A percentile compares a stretch with the other conserved stretches of the same genome.
These are phyloP conservation scores for Globisporangium camurandrum DNA, from an alignment of 352 stramenopile genomes.

Conservation along the genomic window DNA sequence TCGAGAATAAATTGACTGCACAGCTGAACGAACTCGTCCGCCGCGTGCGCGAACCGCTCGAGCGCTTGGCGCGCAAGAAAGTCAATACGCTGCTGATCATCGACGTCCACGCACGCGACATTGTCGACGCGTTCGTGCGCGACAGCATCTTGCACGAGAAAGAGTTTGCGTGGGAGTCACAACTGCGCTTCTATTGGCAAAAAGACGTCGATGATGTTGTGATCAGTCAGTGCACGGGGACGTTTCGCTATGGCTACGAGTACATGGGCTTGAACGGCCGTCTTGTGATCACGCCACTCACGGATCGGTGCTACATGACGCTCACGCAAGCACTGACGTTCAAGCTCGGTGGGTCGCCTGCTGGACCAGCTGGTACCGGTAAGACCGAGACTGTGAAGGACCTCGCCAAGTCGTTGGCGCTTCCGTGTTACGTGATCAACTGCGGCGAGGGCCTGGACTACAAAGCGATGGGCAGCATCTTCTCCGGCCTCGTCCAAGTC, in stretches of 20 bases:
- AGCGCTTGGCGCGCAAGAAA: conserved; percentile 86
- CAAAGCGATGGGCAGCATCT: conserved; percentile 89
- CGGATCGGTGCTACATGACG: conserved; percentile 93
- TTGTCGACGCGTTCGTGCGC: conserved; percentile 86
- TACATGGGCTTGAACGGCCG: conserved; percentile 91
- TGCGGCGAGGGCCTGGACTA: conserved; percentile 91
- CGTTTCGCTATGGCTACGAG: conserved; percentile 91
- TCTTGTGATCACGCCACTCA: conserved; percentile 90
- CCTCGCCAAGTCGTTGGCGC: conserved; percentile 85
- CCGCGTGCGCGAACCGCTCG: conserved; percentile 83
- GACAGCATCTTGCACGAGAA: conserved; percentile 88
- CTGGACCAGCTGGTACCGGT: conserved; percentile 85
- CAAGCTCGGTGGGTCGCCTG: conserved; percentile 86
- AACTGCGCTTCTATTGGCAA: conserved; percentile 88
- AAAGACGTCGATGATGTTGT: conserved; percentile 87
- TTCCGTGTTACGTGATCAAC: conserved; percentile 91
- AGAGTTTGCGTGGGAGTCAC: conserved; percentile 87
- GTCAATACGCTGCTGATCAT: conserved; percentile 91
- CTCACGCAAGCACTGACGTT: conserved; percentile 90
- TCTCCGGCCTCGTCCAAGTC: conserved; percentile 85
- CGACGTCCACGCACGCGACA: conserved; percentile 87
- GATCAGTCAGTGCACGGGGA: conserved; percentile 88
- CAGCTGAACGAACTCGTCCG: conserved; percentile 90
- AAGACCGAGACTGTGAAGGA: conserved; percentile 94
- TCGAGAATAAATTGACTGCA: conserved; percentile 83